Base-by-base conservation (phyloP, 257 asterid species). In the Primulina tabacum region DNA sequence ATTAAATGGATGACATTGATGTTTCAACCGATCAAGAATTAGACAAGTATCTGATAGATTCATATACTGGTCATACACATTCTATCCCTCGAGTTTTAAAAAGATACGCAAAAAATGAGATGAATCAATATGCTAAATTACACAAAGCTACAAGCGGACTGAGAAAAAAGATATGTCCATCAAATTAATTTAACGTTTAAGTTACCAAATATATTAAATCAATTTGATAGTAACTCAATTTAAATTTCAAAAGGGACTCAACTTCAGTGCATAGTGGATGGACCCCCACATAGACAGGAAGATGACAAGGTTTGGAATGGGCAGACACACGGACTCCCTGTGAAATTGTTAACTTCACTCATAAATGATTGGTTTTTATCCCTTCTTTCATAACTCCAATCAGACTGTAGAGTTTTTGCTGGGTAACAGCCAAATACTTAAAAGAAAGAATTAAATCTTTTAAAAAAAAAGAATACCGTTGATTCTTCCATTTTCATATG, bases 21-120 rank as follows among this genome's bases (percentile, higher is more conserved):
- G 75, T 82, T 71, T 73, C 64, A 73, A 69, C 64, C 68, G 71
- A 40, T 43, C 64, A 67, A 50, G 30, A 40, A 68, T 61, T 9
- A 50, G 24, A 61, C 65, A 67, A 67, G 50, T 33, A 28, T 62
- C 4, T 5, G 28, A 66, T 17, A 47, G 30, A 50, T 74, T 58
- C 57, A 56, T 67, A 61, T 65, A 32, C 72, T 8, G 8, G 28
- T 16, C 34, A 28, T 55, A 24, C 37, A n/a, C 34, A 59, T 18
- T 61, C 20, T 12, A 43, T 43, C 53, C 53, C 53, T 47, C 56
- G 56, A 34, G 78, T 50, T 52, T 74, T 62, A 62, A 74, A 10
- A 40, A 67, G 62, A 47, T 37, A 35, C 35, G 6, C 24, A 8
- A 65, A 7, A 38, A n/a, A 33, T 28, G 30, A 28, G 30, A 28